phyloP scores from a whole-genome alignment of 2,329 filamentous ascomycete genomes.

The Alternaria dauci region DNA sequence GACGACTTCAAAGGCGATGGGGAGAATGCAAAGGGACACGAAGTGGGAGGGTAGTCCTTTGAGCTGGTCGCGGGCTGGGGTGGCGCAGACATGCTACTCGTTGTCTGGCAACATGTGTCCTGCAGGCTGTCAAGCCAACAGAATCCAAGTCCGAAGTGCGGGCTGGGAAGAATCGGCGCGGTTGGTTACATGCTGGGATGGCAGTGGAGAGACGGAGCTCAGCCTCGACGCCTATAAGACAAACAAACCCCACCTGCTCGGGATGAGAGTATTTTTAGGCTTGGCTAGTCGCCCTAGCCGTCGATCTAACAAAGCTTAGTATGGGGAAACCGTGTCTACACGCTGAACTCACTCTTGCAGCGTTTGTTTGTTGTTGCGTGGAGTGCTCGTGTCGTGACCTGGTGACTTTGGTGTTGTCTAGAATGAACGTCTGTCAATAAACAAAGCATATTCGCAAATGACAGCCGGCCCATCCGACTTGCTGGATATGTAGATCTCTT shows the following conservation, averaged over 20 bases:
- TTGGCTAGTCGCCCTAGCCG: slow-evolving; percentile 9
- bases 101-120: slow-evolving; percentile 27
- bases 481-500: slow-evolving; percentile 3
- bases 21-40: slow-evolving; percentile 9
- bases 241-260: slow-evolving; percentile 26
- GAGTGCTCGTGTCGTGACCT: background rate
- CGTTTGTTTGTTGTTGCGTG: background rate
- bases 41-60: slow-evolving; percentile 14
- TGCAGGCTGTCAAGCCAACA: slow-evolving; percentile 30
- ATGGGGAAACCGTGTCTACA: background rate
- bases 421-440: background rate
- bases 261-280: slow-evolving; percentile 27
- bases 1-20: background rate
- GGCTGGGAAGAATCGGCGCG: slow-evolving; percentile 22
- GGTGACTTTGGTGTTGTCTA: background rate
- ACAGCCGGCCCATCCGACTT: background rate
- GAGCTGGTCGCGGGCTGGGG: slow-evolving; percentile 16
- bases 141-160: slow-evolving; percentile 29
- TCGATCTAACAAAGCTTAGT: slow-evolving; percentile 19
- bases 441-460: background rate
- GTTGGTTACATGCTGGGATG: slow-evolving; percentile 31
- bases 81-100: slow-evolving; percentile 31
- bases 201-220: slow-evolving; percentile 23
- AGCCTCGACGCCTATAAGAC: slow-evolving; percentile 30
- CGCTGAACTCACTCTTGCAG: background rate